Evolutionary conservation across 371 early-diverging fungal species (phyloP).

Genomic region (Capniomyces stellatus): DNA sequence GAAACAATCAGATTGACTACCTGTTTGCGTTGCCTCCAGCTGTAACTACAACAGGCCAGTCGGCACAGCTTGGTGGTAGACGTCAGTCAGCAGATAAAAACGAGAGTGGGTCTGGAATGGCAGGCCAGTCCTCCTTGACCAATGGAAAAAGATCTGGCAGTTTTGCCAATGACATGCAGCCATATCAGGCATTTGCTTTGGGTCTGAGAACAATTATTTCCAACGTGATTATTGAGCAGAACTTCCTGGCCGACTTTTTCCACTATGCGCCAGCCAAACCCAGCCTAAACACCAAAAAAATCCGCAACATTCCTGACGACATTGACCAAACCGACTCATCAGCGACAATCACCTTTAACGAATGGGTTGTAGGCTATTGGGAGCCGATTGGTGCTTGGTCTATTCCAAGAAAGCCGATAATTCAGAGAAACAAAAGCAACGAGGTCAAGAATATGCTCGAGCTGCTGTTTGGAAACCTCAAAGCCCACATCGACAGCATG

Average conservation of each 20-base stretch:
- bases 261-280: conserved; percentile 23
- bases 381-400: conserved; percentile 12
- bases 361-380: conserved; percentile 20
- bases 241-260: conserved; percentile 66
- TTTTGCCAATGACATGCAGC: conserved; percentile 19
- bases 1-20: conserved; percentile 14
- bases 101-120: conserved; percentile 1
- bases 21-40: conserved; percentile 12
- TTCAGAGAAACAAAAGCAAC: conserved; percentile 11
- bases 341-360: conserved; percentile 14
- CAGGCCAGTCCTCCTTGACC: background rate
- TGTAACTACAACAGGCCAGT: background rate
- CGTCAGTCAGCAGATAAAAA: conserved; percentile 10
- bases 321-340: background rate
- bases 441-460: conserved; percentile 63
- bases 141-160: conserved; percentile 4
- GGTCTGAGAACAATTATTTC: conserved; percentile 33
- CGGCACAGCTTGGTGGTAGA: conserved; percentile 7
- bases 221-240: conserved; percentile 48
- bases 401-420: conserved; percentile 6
- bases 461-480: conserved; percentile 49
- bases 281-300: conserved; percentile 7
- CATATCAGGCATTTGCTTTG: conserved; percentile 24
- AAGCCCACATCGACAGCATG: conserved; percentile 45
- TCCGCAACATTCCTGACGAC: conserved; percentile 2